Base-by-base conservation (phyloP, 2,329 filamentous ascomycete species). In the Neofusicoccum ribis region DNA sequence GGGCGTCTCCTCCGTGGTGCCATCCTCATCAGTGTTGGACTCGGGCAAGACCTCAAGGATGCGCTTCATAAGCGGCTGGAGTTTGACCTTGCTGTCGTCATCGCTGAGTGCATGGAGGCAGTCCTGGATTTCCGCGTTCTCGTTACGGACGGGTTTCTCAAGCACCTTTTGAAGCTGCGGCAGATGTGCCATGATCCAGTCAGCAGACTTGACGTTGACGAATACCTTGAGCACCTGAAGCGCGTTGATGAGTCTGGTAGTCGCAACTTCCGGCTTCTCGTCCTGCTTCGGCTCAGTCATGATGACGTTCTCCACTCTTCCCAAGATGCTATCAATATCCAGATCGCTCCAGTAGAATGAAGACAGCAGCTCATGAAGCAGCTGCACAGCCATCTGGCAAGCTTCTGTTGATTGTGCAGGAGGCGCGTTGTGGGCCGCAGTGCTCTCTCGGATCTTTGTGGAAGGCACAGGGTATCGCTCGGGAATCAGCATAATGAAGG, bases 41-140 rank as follows among this genome's bases (percentile, higher is more conserved):
- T 87, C 83, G 1, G 95, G 95, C 49, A 97, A 87, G 1, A 94
- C 91, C 71, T 97, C 91, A 5, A 99, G 83, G n/a, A 97, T 87
- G 46, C 92, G 88, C 74, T 90, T 88, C 69, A 97, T 80, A 8
- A 91, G 89, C 1, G 95, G 89, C 69, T 89, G 88, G 54, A 97
- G 81, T 44, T 70, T 75, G 1, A 75, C 86, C 6, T 88, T 88
- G 17, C 85, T 87, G 51, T 91, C 88, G 63, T 92, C 86, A 68
- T 89, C 86, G 69, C 93, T 89, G 3, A 88, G 82, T 31, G 89
- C 84, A 77, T 98, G 92, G 37, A 98, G 81, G 73, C 91, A 97
- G 73, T 98, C 94, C 72, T 99, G 96, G 8, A 99, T 88, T 73
- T 99, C 95, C 0, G 92, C 87, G 69, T 93, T 91, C 69, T 98